A percentile compares a stretch with the other conserved stretches of the same genome.
These are phyloP conservation scores for Colletotrichum gloeosporioides DNA, from an alignment of 2,329 filamentous ascomycete species.

Conservation along the genomic window DNA sequence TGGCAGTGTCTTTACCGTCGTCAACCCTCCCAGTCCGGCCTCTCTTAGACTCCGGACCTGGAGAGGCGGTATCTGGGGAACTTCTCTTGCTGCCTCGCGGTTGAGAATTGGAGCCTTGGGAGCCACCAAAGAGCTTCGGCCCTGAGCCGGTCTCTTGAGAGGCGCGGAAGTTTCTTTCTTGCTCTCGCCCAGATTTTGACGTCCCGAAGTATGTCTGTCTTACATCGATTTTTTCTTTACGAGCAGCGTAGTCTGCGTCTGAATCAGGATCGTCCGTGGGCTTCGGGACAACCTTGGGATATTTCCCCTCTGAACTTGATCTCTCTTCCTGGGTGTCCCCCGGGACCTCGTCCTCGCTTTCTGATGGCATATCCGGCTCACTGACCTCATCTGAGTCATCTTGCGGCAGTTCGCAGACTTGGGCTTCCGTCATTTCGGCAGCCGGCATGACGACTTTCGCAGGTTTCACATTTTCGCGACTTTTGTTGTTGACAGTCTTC, in stretches of 20 bases:
- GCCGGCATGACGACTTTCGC: background rate
- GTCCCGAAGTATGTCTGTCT: background rate
- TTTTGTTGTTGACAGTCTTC: background rate
- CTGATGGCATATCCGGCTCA: background rate
- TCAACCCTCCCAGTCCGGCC: background rate
- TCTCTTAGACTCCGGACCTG: background rate
- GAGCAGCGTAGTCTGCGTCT: background rate
- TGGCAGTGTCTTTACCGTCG: background rate
- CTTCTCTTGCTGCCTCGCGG: background rate
- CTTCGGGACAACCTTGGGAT: background rate
- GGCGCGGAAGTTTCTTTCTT: background rate
- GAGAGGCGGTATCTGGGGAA: background rate
- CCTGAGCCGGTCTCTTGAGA: background rate
- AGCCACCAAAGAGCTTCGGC: background rate
- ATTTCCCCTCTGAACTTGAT: background rate
- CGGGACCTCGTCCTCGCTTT: background rate
- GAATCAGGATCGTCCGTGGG: background rate
- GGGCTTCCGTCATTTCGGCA: background rate
- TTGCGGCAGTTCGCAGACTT: background rate
- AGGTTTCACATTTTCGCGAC: background rate
- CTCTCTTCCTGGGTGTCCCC: background rate
- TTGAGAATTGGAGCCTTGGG: background rate
- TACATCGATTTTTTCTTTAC: background rate
- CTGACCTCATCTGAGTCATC: background rate
- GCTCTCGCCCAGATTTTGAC: background rate